Conservation (phyloP, 441 rosid species). For the Flueggea neowawraea region DNA sequence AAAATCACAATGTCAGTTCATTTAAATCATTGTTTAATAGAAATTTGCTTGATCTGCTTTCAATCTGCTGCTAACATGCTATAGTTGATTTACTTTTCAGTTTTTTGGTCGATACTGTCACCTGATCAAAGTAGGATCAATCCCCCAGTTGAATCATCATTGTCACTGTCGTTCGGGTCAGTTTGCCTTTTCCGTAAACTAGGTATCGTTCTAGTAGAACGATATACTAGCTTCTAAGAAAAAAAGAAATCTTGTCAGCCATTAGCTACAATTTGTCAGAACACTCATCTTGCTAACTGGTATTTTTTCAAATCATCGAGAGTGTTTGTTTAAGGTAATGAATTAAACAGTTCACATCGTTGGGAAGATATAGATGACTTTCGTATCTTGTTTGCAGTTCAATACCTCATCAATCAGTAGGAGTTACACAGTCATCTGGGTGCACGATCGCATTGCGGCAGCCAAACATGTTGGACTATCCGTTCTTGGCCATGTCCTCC, state of each 20-base stretch:
- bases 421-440: constrained; percentile 69
- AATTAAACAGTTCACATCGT: not conserved
- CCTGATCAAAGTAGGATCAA: constrained; percentile 49
- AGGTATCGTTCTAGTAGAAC: not conserved
- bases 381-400: constrained; percentile 40
- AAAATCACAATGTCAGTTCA: too few species aligned
- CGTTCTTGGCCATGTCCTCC: constrained; percentile 67
- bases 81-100: constrained; percentile 33
- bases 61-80: constrained; percentile 10
- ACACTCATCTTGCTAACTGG: too few species aligned
- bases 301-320: too few species aligned
- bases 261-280: too few species aligned
- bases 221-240: too few species aligned
- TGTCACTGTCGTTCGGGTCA: constrained; percentile 85
- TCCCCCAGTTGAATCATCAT: constrained; percentile 63
- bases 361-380: not conserved
- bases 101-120: constrained; percentile 79
- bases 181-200: not conserved
- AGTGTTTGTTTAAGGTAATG: not conserved
- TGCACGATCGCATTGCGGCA: constrained; percentile 50
- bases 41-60: not conserved
- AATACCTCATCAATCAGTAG: constrained; percentile 64
- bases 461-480: constrained; percentile 64
- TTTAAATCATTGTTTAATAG: not conserved
- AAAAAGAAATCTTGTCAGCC: too few species aligned